phyloP scores from a whole-genome alignment of 495 filamentous ascomycete species.

The Penicillium waksmanii region DNA sequence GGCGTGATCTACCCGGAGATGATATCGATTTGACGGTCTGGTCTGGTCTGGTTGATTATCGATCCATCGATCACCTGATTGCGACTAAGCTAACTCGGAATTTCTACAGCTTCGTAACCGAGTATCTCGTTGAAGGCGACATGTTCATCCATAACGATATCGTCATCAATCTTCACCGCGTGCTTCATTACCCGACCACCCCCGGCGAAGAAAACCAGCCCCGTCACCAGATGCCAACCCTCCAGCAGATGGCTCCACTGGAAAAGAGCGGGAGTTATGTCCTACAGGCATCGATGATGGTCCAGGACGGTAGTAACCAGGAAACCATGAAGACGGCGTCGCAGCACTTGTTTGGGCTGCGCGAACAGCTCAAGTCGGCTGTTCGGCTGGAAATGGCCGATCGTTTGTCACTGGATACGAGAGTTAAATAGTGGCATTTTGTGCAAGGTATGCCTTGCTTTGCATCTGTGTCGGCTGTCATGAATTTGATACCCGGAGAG shows the following conservation, averaged over 20 bases:
- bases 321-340: slow-evolving; percentile 59
- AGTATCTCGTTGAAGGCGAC: slow-evolving; percentile 54
- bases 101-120: slow-evolving; percentile 47
- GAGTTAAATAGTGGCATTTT: slow-evolving; percentile 48
- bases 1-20: slow-evolving; percentile 22
- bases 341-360: slow-evolving; percentile 62
- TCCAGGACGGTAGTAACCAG: slow-evolving; percentile 55
- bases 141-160: slow-evolving; percentile 53
- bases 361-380: slow-evolving; percentile 63
- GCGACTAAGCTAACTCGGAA: neutral
- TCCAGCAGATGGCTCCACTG: slow-evolving; percentile 41
- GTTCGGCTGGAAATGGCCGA: slow-evolving; percentile 67
- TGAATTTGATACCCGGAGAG: slow-evolving; percentile 29
- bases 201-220: slow-evolving; percentile 32
- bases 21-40: slow-evolving; percentile 3
- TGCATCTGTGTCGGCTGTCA: slow-evolving; percentile 17
- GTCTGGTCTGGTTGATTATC: no score
- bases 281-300: slow-evolving; percentile 50
- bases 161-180: slow-evolving; percentile 50
- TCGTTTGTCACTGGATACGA: slow-evolving; percentile 66
- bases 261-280: slow-evolving; percentile 56
- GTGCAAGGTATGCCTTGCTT: neutral
- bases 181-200: slow-evolving; percentile 40
- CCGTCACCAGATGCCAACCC: slow-evolving; percentile 37
- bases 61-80: slow-evolving; percentile 12